These are phyloP conservation scores for Periconia sp. DNA, from an alignment of 2,329 filamentous ascomycete genomes.

Conservation along the genomic window DNA sequence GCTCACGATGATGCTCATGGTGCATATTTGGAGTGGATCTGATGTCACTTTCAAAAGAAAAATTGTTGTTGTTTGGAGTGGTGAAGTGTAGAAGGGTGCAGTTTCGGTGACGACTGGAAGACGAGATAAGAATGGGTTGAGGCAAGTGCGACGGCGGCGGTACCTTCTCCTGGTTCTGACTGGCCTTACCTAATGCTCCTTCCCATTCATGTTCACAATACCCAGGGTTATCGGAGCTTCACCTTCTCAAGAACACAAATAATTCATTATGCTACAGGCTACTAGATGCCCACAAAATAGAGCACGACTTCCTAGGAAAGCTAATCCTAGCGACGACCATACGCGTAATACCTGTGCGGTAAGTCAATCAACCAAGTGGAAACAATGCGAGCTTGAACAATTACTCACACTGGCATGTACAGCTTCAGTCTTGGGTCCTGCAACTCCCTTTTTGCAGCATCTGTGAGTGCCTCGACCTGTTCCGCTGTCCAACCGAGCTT, in stretches of 20 bases:
- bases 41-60: neutral
- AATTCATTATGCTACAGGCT: too few relatives aligned
- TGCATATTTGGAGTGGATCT: neutral
- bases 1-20: neutral
- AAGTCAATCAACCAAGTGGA: slow-evolving; percentile 11
- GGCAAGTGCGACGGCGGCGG: neutral
- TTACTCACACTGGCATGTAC: slow-evolving; percentile 38
- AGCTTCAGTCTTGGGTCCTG: slow-evolving; percentile 32
- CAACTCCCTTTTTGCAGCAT: slow-evolving; percentile 31
- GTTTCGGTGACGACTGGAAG: neutral
- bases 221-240: neutral
- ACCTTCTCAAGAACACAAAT: too few relatives aligned
- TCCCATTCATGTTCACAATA: neutral
- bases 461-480: slow-evolving; percentile 31
- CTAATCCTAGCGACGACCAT: slow-evolving; percentile 25
- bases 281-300: too few relatives aligned
- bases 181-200: too few relatives aligned
- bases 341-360: slow-evolving; percentile 31
- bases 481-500: slow-evolving; percentile 33
- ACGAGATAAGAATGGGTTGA: neutral
- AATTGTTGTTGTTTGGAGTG: neutral
- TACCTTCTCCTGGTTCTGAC: neutral
- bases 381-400: neutral
- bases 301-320: neutral
- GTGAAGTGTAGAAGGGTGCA: neutral